Evolutionary conservation across 345 rosid species (phyloP), one percentile per base, ranked within the genome.

Genomic region (Eucalyptus melliodora): DNA sequence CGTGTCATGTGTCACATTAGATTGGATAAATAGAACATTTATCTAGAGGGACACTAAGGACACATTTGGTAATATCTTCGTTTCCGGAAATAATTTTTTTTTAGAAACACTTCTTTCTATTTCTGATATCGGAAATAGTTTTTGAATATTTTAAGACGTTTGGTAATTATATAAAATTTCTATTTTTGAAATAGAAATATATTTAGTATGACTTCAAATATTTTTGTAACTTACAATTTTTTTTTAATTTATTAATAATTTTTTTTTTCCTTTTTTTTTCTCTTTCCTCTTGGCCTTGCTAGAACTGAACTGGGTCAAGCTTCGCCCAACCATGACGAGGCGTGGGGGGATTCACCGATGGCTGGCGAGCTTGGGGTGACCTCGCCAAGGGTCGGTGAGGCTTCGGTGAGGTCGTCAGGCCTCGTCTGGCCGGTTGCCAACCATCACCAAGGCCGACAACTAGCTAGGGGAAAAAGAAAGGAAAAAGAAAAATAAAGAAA

Each of bases 361-460:
- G 26, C 0, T 0, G 2, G 5, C 0, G 1, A 53, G 26, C 59
- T 53, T 53, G 59, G 11, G 59, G 59, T 2, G 26, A 53, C 26
- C 59, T 53, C 5, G 2, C 1, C 0, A 1, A 1, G 4, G 24
- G 11, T 0, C 0, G 0, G 2, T 4, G 0, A 53, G 59, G 59
- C 26, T 8, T 0, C 0, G 0, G 11, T 1, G 0, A 53, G 59
- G 1, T 53, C 1, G 0, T 53, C 0, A 0, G 11, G 56, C 2
- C 59, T 19, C 2, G 5, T 53, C 0, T 7, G 2, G 24, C 10
- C 0, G 24, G 5, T 53, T 0, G 2, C 11, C 4, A 8, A 2
- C 59, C 59, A 53, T 53, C 2, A 1, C 26, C 2, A 0, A 53
- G 59, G 45, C 9, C 45, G 1, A 44, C 9, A 2, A 53, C 0